These are phyloP conservation scores for Cicer cuneatum DNA, from an alignment of 306 rosid genomes.

Conservation along the genomic window DNA sequence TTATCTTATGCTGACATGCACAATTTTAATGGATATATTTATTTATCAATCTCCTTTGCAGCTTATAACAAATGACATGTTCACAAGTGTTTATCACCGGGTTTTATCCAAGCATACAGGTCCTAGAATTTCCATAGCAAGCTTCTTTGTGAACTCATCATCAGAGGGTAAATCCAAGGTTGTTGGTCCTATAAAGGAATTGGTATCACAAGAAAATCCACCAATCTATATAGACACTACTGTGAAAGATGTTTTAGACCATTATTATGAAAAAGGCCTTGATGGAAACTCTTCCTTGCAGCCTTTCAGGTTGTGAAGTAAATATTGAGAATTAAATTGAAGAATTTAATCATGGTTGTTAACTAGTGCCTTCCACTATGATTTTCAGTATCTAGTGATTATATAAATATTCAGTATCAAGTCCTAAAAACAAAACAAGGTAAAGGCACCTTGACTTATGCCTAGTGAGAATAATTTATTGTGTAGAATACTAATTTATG, in stretches of 20 bases:
- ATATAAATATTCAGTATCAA: background rate
- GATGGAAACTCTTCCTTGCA: conserved; percentile 1
- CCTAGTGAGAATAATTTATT: conserved; percentile 27
- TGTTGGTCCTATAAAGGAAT: background rate
- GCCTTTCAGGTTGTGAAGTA: background rate
- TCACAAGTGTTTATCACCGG: conserved; percentile 3
- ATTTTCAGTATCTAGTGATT: background rate
- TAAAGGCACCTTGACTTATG: background rate
- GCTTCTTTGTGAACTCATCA: background rate
- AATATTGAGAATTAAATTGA: background rate
- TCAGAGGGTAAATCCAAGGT: background rate
- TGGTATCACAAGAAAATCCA: background rate
- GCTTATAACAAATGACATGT: conserved; percentile 8
- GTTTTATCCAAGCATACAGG: background rate
- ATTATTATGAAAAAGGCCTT: background rate
- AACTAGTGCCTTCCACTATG: background rate
- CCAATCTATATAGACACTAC: background rate
- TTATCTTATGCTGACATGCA: no score
- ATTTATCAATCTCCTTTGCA: background rate
- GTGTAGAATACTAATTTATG: conserved; percentile 18
- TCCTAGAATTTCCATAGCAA: background rate
- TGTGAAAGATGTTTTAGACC: background rate
- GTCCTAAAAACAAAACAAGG: no score
- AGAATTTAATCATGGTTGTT: background rate
- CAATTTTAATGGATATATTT: background rate